Conservation (phyloP, 1,139 yeast genomes). For the Saccharomycopsis hybrid region DNA sequence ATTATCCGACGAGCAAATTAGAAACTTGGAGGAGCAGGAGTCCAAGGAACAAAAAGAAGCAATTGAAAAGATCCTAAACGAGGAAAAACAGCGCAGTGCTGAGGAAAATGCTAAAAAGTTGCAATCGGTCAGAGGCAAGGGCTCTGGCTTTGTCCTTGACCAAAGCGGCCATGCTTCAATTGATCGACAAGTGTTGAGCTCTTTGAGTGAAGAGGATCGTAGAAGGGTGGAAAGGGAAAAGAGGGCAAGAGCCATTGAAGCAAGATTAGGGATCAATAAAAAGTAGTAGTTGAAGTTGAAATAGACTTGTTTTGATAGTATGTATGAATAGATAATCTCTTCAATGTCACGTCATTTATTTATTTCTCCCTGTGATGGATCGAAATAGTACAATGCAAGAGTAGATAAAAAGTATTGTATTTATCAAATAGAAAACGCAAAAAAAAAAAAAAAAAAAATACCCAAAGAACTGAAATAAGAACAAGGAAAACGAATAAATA, state of each 20-base stretch:
- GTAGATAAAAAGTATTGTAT: too few relatives aligned
- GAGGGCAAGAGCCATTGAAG: slow-evolving; percentile 95
- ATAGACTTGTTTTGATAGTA: too few relatives aligned
- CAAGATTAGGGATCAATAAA: slow-evolving; percentile 41
- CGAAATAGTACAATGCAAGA: too few relatives aligned
- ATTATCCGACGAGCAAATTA: slow-evolving; percentile 57
- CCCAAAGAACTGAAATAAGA: too few relatives aligned
- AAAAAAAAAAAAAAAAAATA: too few relatives aligned
- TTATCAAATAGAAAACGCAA: too few relatives aligned
- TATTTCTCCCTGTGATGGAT: too few relatives aligned
- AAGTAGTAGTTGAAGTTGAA: neutral
- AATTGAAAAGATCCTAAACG: slow-evolving; percentile 27
- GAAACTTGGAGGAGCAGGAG: slow-evolving; percentile 29
- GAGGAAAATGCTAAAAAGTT: slow-evolving; percentile 13
- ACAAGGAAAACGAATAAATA: too few relatives aligned
- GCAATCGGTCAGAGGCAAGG: slow-evolving; percentile 19
- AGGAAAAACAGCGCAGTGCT: slow-evolving; percentile 22
- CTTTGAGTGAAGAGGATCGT: slow-evolving; percentile 61
- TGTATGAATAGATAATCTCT: too few relatives aligned
- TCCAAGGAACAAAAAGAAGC: slow-evolving; percentile 31
- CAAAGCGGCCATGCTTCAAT: slow-evolving; percentile 26
- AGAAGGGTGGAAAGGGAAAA: slow-evolving; percentile 84
- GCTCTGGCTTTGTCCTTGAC: slow-evolving; percentile 10
- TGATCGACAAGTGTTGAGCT: slow-evolving; percentile 24
- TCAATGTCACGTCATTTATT: too few relatives aligned